Evolutionary conservation across 306 rosid genomes (phyloP).

Genomic region (Lathyrus tuberosus): DNA sequence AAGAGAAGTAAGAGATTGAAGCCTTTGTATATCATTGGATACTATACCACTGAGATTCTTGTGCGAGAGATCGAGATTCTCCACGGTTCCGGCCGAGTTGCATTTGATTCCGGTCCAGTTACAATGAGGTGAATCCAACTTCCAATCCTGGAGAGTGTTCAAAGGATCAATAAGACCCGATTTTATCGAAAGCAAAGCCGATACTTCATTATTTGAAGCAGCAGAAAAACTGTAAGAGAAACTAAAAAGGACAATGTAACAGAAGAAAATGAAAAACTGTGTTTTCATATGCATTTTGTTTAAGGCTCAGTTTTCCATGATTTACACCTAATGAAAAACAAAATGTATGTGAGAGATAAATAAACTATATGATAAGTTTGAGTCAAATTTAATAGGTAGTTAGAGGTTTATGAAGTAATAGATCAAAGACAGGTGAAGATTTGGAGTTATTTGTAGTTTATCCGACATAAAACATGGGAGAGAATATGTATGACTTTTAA

Average conservation of each 20-base stretch:
- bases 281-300: conserved; percentile 50
- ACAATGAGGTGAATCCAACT: conserved; percentile 56
- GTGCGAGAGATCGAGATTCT: conserved; percentile 76
- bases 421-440: conserved; percentile 50
- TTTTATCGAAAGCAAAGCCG: conserved; percentile 74
- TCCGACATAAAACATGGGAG: conserved; percentile 88
- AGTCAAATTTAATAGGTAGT: conserved; percentile 43
- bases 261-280: conserved; percentile 56
- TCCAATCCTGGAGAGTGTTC: conserved; percentile 67
- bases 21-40: conserved; percentile 59
- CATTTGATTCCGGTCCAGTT: conserved; percentile 77
- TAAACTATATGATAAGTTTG: conserved; percentile 43
- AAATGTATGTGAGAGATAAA: conserved; percentile 40
- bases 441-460: conserved; percentile 75
- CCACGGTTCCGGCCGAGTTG: conserved; percentile 63
- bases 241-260: conserved; percentile 44
- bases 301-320: conserved; percentile 52
- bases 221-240: conserved; percentile 37
- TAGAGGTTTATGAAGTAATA: conserved; percentile 56
- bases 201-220: conserved; percentile 60
- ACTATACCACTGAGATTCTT: conserved; percentile 84
- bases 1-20: conserved; percentile 58
- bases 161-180: conserved; percentile 68
- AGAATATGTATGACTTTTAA: conserved; percentile 70
- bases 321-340: conserved; percentile 44